Conservation (phyloP, 2,329 filamentous ascomycete species). For the Aspergillus jensenii region DNA sequence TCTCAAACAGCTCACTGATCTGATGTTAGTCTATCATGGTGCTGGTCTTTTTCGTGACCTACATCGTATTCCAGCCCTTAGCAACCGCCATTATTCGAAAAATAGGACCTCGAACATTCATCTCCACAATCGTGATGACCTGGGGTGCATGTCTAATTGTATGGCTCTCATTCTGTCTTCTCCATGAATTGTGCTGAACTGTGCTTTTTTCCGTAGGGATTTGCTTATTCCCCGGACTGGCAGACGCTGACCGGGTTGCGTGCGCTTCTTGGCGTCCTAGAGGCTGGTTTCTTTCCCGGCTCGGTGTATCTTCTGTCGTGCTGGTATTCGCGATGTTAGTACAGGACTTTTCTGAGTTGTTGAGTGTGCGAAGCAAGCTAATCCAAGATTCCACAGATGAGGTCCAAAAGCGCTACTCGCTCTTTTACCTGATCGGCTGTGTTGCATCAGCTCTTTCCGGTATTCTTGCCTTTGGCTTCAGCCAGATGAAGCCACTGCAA, state of each 20-base stretch:
- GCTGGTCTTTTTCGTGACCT: conserved; percentile 34
- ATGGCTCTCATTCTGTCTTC: neutral
- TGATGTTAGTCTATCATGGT: conserved; percentile 26
- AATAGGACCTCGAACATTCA: conserved; percentile 29
- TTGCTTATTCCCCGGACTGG: conserved; percentile 31
- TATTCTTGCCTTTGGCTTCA: conserved; percentile 46
- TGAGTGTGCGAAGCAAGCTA: neutral
- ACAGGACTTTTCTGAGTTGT: neutral
- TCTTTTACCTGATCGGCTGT: conserved; percentile 52
- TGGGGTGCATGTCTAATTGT: conserved; percentile 33
- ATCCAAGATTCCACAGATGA: conserved; percentile 21
- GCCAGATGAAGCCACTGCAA: conserved; percentile 43
- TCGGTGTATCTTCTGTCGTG: conserved; percentile 71
- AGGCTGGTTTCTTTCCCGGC: conserved; percentile 64
- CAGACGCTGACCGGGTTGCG: conserved; percentile 25
- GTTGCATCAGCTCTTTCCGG: conserved; percentile 50
- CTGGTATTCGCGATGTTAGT: conserved; percentile 60
- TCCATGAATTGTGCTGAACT: neutral
- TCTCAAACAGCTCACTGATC: neutral
- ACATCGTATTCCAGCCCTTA: conserved; percentile 30
- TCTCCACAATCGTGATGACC: conserved; percentile 26
- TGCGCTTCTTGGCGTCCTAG: conserved; percentile 26
- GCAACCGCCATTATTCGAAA: conserved; percentile 32
- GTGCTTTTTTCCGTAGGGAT: conserved; percentile 13
- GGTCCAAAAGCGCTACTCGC: conserved; percentile 36